Evolutionary conservation across 768 basidiomycete species (phyloP).

Genomic region (Boletus vermiculosoides): DNA sequence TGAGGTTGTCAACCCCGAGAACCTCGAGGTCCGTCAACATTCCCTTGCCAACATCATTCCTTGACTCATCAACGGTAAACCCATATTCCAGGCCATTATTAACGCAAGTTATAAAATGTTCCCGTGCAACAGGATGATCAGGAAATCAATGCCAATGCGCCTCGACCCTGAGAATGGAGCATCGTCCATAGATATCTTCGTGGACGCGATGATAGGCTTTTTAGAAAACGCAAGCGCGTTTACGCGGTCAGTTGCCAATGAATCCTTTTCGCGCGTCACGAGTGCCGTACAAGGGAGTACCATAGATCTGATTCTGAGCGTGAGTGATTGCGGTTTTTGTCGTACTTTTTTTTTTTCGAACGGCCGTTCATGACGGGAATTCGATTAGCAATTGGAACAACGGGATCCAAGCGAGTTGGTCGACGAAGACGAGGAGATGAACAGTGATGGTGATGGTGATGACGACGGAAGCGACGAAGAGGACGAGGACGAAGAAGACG

Average conservation of each 20-base stretch:
- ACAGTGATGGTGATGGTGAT: constrained; percentile 37
- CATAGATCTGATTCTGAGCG: constrained; percentile 76
- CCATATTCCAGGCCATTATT: constrained; percentile 50
- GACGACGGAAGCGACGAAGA: constrained; percentile 38
- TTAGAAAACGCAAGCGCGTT: constrained; percentile 82
- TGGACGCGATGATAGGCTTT: constrained; percentile 88
- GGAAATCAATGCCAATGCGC: no score
- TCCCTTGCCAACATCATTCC: background rate
- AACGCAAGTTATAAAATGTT: constrained; percentile 60
- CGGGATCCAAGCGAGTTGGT: constrained; percentile 57
- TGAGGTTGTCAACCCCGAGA: constrained; percentile 55
- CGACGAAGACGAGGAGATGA: constrained; percentile 41
- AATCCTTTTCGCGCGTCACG: constrained; percentile 75
- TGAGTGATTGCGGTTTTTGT: constrained; percentile 40
- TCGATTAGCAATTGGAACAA: constrained; percentile 76
- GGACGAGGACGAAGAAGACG: constrained; percentile 29
- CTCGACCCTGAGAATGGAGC: no score
- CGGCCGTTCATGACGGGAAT: background rate
- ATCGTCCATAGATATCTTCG: constrained; percentile 77
- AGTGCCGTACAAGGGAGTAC: constrained; percentile 65
- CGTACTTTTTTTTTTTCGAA: background rate
- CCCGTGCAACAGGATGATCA: constrained; percentile 35
- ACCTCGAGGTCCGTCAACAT: constrained; percentile 55
- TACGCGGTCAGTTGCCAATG: constrained; percentile 74
- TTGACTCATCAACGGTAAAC: background rate